Percentiles rank a stretch among this genome's conserved stretches.
phyloP scores from a whole-genome alignment of 306 rosid species.

The Vicia faba region DNA sequence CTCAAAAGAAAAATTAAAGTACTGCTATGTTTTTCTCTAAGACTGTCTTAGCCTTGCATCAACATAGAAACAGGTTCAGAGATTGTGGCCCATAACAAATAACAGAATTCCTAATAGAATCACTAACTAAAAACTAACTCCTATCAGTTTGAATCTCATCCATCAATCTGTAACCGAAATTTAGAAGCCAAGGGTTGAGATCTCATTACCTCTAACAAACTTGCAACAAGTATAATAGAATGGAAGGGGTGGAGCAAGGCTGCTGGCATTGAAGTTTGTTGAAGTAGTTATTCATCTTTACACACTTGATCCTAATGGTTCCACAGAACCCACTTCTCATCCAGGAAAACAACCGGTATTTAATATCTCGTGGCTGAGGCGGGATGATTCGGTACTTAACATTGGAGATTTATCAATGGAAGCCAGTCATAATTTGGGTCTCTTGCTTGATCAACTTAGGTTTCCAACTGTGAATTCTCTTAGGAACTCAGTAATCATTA shows the following conservation, averaged over 20 bases:
- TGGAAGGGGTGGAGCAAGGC: conserved; percentile 74
- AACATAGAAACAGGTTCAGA: too few relatives aligned
- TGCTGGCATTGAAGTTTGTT: conserved; percentile 88
- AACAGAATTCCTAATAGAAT: too few relatives aligned
- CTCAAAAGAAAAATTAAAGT: too few relatives aligned
- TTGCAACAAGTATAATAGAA: too few relatives aligned
- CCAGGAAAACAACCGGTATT: conserved; percentile 67
- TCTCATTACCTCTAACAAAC: too few relatives aligned
- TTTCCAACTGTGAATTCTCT: conserved; percentile 77
- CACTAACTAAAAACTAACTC: too few relatives aligned
- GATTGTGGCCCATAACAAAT: too few relatives aligned
- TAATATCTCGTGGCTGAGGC: conserved; percentile 88
- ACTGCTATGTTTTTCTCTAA: too few relatives aligned
- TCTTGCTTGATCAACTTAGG: conserved; percentile 90
- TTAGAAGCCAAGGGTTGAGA: too few relatives aligned
- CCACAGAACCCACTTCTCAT: conserved; percentile 69
- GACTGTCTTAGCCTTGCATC: too few relatives aligned
- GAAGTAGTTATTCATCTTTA: conserved; percentile 72
- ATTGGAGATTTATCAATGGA: conserved; percentile 80
- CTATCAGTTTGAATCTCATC: too few relatives aligned
- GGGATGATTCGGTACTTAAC: conserved; percentile 86
- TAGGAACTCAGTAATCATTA: conserved; percentile 63
- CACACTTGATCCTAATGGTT: conserved; percentile 90
- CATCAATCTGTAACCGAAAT: too few relatives aligned
- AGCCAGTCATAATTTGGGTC: conserved; percentile 87